Conservation (phyloP, 2,329 filamentous ascomycete genomes). For the Cladosporium sp. region DNA sequence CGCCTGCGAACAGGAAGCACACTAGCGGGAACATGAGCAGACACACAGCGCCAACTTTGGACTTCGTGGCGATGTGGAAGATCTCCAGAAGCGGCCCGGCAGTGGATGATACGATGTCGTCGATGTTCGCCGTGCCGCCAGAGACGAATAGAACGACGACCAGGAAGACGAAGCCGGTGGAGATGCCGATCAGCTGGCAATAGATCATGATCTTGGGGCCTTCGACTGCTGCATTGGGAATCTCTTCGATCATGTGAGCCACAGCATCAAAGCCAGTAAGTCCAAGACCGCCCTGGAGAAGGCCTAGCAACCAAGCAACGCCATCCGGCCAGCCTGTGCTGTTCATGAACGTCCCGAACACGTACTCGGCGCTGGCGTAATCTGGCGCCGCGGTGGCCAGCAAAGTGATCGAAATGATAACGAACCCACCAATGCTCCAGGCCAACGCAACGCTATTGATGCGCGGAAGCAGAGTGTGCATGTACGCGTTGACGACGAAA, state of each 20-base stretch:
- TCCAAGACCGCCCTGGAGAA: constrained; percentile 57
- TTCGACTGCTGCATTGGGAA: constrained; percentile 57
- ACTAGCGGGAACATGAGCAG: constrained; percentile 67
- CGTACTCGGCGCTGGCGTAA: constrained; percentile 62
- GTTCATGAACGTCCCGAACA: constrained; percentile 66
- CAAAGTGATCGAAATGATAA: constrained; percentile 66
- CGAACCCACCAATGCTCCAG: constrained; percentile 66
- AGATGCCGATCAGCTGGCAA: constrained; percentile 62
- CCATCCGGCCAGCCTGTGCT: constrained; percentile 69
- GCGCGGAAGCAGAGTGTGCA: constrained; percentile 58
- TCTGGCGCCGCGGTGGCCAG: constrained; percentile 63
- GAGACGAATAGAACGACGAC: constrained; percentile 65
- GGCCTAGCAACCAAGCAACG: constrained; percentile 57
- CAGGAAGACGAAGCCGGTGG: constrained; percentile 64
- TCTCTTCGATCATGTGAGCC: constrained; percentile 59
- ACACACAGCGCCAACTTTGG: constrained; percentile 61
- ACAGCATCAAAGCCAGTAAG: constrained; percentile 44
- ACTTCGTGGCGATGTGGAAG: constrained; percentile 62
- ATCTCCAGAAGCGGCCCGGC: constrained; percentile 63
- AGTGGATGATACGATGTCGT: constrained; percentile 55
- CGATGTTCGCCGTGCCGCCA: constrained; percentile 48
- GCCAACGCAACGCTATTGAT: constrained; percentile 66
- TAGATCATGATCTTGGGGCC: constrained; percentile 68
- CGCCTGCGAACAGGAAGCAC: constrained; percentile 64
- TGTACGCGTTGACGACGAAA: constrained; percentile 63